Conservation (phyloP, 169 alveolate genomes). For the Plasmodium vivax region DNA sequence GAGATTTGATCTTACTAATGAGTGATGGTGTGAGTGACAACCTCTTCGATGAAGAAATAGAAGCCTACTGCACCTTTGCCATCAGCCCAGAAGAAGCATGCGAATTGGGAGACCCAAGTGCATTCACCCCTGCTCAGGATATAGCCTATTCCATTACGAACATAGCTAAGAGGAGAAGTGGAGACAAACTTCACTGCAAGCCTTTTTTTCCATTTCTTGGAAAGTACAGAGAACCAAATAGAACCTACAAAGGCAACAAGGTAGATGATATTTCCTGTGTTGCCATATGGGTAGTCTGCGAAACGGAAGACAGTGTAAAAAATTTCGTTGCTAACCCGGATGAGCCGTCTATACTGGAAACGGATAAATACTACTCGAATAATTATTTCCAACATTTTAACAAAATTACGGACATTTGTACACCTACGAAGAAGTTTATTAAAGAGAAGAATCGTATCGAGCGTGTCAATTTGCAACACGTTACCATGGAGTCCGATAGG, state of each 20-base stretch:
- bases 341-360: slow-evolving; percentile 54
- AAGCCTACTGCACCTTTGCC: slow-evolving; percentile 80
- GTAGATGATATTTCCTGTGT: slow-evolving; percentile 82
- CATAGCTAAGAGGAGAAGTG: slow-evolving; percentile 74
- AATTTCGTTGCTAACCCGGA: slow-evolving; percentile 27
- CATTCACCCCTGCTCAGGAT: slow-evolving; percentile 73
- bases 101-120: slow-evolving; percentile 66
- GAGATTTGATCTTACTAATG: slow-evolving; percentile 78
- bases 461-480: slow-evolving; percentile 56
- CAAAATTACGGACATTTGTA: slow-evolving; percentile 54
- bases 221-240: slow-evolving; percentile 47
- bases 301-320: slow-evolving; percentile 68
- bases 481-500: not conserved
- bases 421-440: slow-evolving; percentile 57
- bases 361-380: slow-evolving; percentile 49
- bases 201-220: slow-evolving; percentile 48
- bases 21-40: slow-evolving; percentile 84
- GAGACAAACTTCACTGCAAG: slow-evolving; percentile 73
- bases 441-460: slow-evolving; percentile 59
- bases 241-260: slow-evolving; percentile 74
- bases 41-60: slow-evolving; percentile 80
- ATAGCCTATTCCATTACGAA: slow-evolving; percentile 76
- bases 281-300: slow-evolving; percentile 83
- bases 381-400: slow-evolving; percentile 64
- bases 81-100: slow-evolving; percentile 83